Evolutionary conservation across 75 land plant species (phyloP).

Genomic region (Selaginella moellendorffii): DNA sequence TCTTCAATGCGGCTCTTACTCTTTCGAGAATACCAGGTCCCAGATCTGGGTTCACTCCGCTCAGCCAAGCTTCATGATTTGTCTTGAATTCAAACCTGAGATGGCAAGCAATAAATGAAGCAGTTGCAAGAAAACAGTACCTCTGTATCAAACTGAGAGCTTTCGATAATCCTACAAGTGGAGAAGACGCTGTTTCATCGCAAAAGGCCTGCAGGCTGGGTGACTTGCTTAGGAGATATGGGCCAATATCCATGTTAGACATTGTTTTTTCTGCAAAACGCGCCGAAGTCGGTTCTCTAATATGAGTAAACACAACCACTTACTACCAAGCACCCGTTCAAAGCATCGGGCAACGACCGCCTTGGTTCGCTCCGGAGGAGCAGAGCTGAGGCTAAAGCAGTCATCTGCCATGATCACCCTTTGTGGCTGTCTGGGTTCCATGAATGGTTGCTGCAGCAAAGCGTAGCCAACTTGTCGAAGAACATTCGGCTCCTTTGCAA

Average conservation of each 20-base stretch:
- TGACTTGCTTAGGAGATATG: not conserved
- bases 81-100: slow-evolving; percentile 81
- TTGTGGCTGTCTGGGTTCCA: slow-evolving; percentile 31
- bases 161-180: slow-evolving; percentile 3
- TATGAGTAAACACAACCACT: not conserved
- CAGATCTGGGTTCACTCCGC: slow-evolving; percentile 44
- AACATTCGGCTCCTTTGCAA: slow-evolving; percentile 62
- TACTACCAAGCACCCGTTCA: not conserved
- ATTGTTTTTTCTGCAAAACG: not conserved
- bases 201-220: not conserved
- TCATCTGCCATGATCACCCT: slow-evolving; percentile 74
- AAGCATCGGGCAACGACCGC: not conserved
- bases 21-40: slow-evolving; percentile 34
- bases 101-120: not conserved
- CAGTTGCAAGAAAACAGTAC: slow-evolving; percentile 21
- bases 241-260: not conserved
- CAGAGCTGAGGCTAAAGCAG: slow-evolving; percentile 16
- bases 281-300: not conserved
- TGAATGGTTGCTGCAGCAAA: slow-evolving; percentile 36
- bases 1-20: slow-evolving; percentile 48
- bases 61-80: slow-evolving; percentile 87
- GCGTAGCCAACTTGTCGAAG: slow-evolving; percentile 53
- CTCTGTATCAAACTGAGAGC: slow-evolving; percentile 61
- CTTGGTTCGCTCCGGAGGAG: not conserved
- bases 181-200: not conserved